Evolutionary conservation across 1,139 yeast species (phyloP).

Genomic region (Lodderomyces metapsilosis): DNA sequence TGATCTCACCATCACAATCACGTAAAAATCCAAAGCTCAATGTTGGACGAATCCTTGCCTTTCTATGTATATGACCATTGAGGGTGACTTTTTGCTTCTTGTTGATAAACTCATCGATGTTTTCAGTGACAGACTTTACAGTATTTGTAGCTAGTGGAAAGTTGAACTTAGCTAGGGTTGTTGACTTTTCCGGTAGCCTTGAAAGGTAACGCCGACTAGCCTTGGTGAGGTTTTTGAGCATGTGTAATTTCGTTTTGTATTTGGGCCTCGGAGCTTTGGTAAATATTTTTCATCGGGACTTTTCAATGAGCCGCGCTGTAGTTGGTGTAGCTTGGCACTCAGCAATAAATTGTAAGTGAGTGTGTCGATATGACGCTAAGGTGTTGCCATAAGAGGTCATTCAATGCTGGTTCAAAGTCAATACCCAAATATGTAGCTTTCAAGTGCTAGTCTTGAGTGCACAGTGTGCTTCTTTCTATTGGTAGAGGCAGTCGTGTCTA

Average conservation of each 20-base stretch:
- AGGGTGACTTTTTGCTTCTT: conserved; percentile 31
- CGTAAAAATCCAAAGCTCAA: conserved; percentile 71
- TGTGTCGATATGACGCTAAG: no score
- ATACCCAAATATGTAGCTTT: no score
- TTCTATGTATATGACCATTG: conserved; percentile 80
- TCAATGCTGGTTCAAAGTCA: no score
- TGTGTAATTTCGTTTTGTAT: no score
- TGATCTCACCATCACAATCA: conserved; percentile 63
- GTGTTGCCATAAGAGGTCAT: no score
- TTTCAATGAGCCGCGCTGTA: no score
- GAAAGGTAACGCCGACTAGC: conserved; percentile 10
- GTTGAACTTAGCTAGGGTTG: conserved; percentile 32
- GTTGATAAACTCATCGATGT: conserved; percentile 17
- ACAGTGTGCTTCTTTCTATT: no score
- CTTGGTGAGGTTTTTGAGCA: not conserved
- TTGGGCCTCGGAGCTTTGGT: not conserved
- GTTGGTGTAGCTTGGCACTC: no score
- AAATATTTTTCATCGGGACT: no score
- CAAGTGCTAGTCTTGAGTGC: no score
- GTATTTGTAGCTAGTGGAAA: conserved; percentile 41
- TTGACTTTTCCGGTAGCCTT: conserved; percentile 22
- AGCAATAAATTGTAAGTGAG: no score
- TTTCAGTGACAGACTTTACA: conserved; percentile 15
- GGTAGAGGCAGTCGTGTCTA: no score
- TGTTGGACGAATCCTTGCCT: conserved; percentile 51